A percentile compares a stretch with the other conserved stretches of the same genome.
These are phyloP conservation scores for Maudiozyma humilis DNA, from an alignment of 1,139 yeast species.

Conservation along the genomic window DNA sequence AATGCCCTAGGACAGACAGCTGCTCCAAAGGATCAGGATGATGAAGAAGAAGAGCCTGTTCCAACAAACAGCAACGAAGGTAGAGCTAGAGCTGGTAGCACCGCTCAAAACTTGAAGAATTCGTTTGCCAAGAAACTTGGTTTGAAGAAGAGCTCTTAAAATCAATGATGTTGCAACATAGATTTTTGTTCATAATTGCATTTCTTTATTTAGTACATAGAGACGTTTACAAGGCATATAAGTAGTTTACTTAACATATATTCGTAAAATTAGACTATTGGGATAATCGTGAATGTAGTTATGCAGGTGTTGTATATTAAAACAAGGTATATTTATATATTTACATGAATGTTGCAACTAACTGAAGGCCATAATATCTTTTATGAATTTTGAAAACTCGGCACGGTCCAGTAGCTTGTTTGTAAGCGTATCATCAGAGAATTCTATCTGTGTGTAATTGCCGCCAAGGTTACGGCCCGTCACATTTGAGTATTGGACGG, in stretches of 20 bases:
- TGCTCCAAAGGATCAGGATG: constrained; percentile 52
- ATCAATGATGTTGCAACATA: no score
- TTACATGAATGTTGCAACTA: constrained; percentile 5
- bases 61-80: constrained; percentile 18
- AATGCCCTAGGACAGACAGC: constrained; percentile 58
- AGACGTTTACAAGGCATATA: neutral
- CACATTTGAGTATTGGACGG: constrained; percentile 41
- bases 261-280: neutral
- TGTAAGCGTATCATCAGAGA: constrained; percentile 15
- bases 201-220: neutral
- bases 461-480: constrained; percentile 57
- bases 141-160: constrained; percentile 1
- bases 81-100: constrained; percentile 4
- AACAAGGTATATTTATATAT: neutral
- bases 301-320: neutral
- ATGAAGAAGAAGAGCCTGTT: constrained; percentile 53
- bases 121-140: constrained; percentile 7
- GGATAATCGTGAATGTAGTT: neutral
- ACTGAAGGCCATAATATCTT: constrained; percentile 25
- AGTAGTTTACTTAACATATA: neutral
- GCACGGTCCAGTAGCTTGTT: constrained; percentile 12
- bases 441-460: constrained; percentile 39
- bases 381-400: constrained; percentile 26
- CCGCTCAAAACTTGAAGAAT: constrained; percentile 16
- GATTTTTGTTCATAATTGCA: neutral